These are phyloP conservation scores for Xerocomus minutiporus DNA, from an alignment of 1,284 basidiomycete species.

Conservation along the genomic window DNA sequence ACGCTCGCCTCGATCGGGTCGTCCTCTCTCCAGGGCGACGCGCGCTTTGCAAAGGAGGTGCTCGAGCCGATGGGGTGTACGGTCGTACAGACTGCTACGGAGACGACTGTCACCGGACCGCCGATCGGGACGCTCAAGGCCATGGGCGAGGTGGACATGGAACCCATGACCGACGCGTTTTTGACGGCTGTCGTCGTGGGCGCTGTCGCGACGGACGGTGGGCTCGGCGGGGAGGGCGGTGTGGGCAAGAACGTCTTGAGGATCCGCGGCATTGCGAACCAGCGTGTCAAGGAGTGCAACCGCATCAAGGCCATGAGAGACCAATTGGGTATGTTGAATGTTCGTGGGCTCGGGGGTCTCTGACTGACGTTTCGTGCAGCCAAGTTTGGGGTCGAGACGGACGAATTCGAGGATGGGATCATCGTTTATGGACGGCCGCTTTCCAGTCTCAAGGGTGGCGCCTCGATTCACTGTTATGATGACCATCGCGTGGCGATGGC, in stretches of 20 bases:
- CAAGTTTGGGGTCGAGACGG: conserved; percentile 92
- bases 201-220: conserved; percentile 64
- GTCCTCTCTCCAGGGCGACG: conserved; percentile 91
- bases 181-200: conserved; percentile 91
- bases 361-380: conserved; percentile 42
- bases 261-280: conserved; percentile 96
- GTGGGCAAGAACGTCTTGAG: conserved; percentile 54
- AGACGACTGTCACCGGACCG: conserved; percentile 93
- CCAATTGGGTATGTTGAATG: conserved; percentile 62
- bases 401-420: conserved; percentile 91
- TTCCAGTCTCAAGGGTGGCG: conserved; percentile 58
- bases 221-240: conserved; percentile 29
- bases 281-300: conserved; percentile 98
- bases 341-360: no score
- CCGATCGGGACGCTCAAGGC: conserved; percentile 68
- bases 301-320: conserved; percentile 96
- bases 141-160: conserved; percentile 88
- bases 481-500: conserved; percentile 99
- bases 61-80: conserved; percentile 93
- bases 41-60: conserved; percentile 90
- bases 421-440: conserved; percentile 81
- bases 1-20: conserved; percentile 92
- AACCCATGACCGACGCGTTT: conserved; percentile 99
- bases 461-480: conserved; percentile 91
- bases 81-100: conserved; percentile 82